These are phyloP conservation scores for Hydnomerulius pinastri DNA, from an alignment of 768 basidiomycete genomes.

Conservation along the genomic window DNA sequence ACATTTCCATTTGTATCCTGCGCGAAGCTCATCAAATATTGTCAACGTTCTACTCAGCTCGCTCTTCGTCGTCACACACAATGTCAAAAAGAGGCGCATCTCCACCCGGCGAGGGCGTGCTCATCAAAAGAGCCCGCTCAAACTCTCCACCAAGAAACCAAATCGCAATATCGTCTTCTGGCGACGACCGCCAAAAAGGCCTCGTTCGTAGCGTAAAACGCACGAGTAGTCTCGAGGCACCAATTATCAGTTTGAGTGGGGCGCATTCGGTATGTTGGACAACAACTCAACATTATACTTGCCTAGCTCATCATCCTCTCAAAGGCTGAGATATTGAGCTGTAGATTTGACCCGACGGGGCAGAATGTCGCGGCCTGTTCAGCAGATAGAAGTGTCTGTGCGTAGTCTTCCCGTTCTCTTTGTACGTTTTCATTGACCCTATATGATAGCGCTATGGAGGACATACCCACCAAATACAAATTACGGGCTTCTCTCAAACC, in stretches of 20 bases:
- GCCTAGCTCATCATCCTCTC: background rate
- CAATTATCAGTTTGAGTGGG: conserved; percentile 88
- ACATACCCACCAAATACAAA: conserved; percentile 93
- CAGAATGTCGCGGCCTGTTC: conserved; percentile 93
- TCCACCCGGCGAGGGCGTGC: conserved; percentile 50
- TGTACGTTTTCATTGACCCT: conserved; percentile 4
- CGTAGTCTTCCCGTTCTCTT: conserved; percentile 34
- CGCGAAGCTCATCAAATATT: background rate
- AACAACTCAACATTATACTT: background rate
- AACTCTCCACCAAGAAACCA: conserved; percentile 59
- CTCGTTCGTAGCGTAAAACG: conserved; percentile 84
- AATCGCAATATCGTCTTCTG: conserved; percentile 74
- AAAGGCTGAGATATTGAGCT: conserved; percentile 87
- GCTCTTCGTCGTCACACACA: background rate
- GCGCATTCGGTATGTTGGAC: conserved; percentile 72
- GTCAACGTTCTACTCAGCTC: background rate
- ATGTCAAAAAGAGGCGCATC: conserved; percentile 78
- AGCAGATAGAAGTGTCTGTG: conserved; percentile 87
- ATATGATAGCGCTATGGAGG: conserved; percentile 75
- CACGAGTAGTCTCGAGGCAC: conserved; percentile 91
- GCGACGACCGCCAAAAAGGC: conserved; percentile 74
- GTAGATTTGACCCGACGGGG: conserved; percentile 92
- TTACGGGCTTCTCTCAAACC: conserved; percentile 80
- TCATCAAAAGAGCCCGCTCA: conserved; percentile 64
- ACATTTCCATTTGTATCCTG: background rate